Percentiles rank a stretch among this genome's conserved stretches.
Conservation (phyloP, 2,329 filamentous ascomycete genomes). For the Penicillium sp. region DNA sequence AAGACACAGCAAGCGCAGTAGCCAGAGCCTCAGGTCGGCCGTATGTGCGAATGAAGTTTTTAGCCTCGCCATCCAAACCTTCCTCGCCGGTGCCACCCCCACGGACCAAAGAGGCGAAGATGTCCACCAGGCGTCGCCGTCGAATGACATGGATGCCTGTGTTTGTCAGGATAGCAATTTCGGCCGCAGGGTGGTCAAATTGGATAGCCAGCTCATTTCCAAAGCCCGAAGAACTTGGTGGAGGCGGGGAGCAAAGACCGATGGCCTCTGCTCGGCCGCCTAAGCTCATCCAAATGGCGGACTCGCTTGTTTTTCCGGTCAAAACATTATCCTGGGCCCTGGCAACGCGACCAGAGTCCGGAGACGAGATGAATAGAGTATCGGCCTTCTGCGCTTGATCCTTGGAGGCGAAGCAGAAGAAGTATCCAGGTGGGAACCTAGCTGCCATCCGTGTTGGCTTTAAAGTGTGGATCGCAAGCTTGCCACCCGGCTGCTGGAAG, state of each 20-base stretch:
- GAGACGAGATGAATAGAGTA: slow-evolving; percentile 77
- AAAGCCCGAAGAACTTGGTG: slow-evolving; percentile 68
- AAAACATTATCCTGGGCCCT: slow-evolving; percentile 53
- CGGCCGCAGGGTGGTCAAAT: slow-evolving; percentile 77
- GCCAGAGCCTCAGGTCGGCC: slow-evolving; percentile 87
- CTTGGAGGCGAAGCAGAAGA: slow-evolving; percentile 76
- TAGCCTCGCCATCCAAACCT: slow-evolving; percentile 76
- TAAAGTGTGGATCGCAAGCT: slow-evolving; percentile 47
- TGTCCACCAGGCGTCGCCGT: slow-evolving; percentile 81
- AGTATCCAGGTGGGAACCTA: slow-evolving; percentile 82
- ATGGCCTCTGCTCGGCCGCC: slow-evolving; percentile 74
- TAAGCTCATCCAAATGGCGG: slow-evolving; percentile 75
- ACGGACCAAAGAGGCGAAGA: slow-evolving; percentile 81
- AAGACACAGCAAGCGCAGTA: slow-evolving; percentile 89
- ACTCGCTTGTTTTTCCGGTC: slow-evolving; percentile 70
- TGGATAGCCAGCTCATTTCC: slow-evolving; percentile 97
- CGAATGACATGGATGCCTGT: slow-evolving; percentile 85
- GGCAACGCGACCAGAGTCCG: slow-evolving; percentile 82
- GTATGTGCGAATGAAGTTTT: slow-evolving; percentile 80
- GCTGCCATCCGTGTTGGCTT: slow-evolving; percentile 41
- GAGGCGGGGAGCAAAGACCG: slow-evolving; percentile 71
- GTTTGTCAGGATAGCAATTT: slow-evolving; percentile 90
- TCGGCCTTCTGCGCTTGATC: slow-evolving; percentile 62
- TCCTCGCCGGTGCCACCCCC: slow-evolving; percentile 68
- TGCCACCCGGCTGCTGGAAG: slow-evolving; percentile 37